These are phyloP conservation scores for Grigorovia transvaalensis DNA, from an alignment of 805 yeast genomes.

Conservation along the genomic window DNA sequence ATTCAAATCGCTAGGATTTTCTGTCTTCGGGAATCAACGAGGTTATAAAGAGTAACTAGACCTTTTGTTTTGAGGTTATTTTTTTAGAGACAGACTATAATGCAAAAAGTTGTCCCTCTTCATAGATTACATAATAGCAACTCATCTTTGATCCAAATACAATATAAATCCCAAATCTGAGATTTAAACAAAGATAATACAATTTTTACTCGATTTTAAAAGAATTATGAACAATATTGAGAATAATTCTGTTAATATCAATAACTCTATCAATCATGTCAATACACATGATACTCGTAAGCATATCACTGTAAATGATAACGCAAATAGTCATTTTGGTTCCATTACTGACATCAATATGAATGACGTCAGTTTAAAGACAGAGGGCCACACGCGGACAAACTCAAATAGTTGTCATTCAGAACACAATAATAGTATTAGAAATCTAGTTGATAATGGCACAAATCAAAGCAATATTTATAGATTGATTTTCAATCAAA, in stretches of 20 bases:
- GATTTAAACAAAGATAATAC: too few relatives aligned
- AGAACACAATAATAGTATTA: not conserved
- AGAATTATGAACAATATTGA: not conserved
- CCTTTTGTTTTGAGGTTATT: not conserved
- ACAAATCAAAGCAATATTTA: not conserved
- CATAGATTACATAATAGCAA: not conserved
- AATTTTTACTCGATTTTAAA: not conserved
- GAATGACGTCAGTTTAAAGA: not conserved
- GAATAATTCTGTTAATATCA: not conserved
- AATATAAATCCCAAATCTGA: too few relatives aligned
- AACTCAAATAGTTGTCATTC: not conserved
- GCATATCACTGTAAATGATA: too few relatives aligned
- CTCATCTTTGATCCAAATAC: not conserved
- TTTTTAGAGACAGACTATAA: not conserved
- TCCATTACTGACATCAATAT: not conserved
- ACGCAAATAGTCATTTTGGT: too few relatives aligned
- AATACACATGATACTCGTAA: not conserved
- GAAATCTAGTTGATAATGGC: too few relatives aligned
- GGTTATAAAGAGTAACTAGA: not conserved
- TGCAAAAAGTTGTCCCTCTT: not conserved
- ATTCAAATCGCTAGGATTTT: too few relatives aligned
- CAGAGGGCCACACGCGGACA: not conserved
- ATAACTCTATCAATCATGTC: not conserved
- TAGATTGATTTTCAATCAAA: not conserved
- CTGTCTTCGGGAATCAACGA: too few relatives aligned